phyloP scores from a whole-genome alignment of 192 early-diverging fungal genomes.

The Rhizophagus clarus region DNA sequence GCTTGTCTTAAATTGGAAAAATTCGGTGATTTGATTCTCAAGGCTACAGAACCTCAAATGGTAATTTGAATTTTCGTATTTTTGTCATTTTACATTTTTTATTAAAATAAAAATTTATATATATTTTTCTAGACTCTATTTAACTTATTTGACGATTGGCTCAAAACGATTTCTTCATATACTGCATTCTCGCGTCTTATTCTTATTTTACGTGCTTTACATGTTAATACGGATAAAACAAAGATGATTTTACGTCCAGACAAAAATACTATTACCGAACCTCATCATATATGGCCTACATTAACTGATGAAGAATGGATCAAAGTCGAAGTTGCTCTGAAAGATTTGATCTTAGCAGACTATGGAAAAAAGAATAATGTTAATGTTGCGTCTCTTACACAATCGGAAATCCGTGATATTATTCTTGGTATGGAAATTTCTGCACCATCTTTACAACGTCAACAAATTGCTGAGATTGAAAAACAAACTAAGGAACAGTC shows the following conservation, averaged over 20 bases:
- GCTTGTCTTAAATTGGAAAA: constrained; percentile 98
- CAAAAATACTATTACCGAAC: constrained; percentile 88
- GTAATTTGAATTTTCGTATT: constrained; percentile 33
- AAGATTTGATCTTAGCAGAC: constrained; percentile 97
- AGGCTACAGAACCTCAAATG: constrained; percentile 99
- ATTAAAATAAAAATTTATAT: constrained; percentile 17
- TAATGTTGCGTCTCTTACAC: constrained; percentile 94
- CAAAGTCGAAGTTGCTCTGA: constrained; percentile 89
- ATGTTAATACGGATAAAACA: constrained; percentile 98
- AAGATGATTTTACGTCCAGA: constrained; percentile 97
- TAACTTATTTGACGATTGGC: constrained; percentile 97
- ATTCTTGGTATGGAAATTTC: constrained; percentile 99
- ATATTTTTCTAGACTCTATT: constrained; percentile 54
- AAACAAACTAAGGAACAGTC: constrained; percentile 93
- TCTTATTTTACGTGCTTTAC: constrained; percentile 93
- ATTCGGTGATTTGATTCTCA: constrained; percentile 97
- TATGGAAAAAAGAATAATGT: constrained; percentile 99
- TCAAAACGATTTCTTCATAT: constrained; percentile 91
- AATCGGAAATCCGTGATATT: constrained; percentile 97
- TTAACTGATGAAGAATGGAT: constrained; percentile 97
- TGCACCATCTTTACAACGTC: constrained; percentile 92
- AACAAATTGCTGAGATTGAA: constrained; percentile 98
- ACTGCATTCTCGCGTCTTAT: constrained; percentile 98
- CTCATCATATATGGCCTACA: constrained; percentile 98
- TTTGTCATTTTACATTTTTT: not conserved